A percentile compares a stretch with the other conserved stretches of the same genome.
These are phyloP conservation scores for Beauveria varroae DNA, from an alignment of 2,329 filamentous ascomycete species.

Conservation along the genomic window DNA sequence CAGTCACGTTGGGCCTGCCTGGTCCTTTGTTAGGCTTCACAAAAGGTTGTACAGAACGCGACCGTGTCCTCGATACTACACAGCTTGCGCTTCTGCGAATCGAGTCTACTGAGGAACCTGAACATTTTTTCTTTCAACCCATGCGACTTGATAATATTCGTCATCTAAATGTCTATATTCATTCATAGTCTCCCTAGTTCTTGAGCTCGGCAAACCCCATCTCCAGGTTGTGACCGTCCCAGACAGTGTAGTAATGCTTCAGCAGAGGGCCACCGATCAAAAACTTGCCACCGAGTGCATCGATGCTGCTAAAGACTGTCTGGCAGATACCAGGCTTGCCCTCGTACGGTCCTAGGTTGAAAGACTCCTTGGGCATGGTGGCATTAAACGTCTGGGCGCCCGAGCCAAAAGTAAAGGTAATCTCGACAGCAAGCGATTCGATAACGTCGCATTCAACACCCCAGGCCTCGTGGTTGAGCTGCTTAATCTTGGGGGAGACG, in stretches of 20 bases:
- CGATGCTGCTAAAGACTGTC: constrained; percentile 20
- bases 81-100: no score
- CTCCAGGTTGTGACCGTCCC: constrained; percentile 22
- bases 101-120: neutral
- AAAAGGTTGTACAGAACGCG: neutral
- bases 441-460: constrained; percentile 25
- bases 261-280: constrained; percentile 25
- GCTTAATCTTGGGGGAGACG: constrained; percentile 23
- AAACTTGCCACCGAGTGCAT: constrained; percentile 19
- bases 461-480: constrained; percentile 26
- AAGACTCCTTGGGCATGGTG: constrained; percentile 21
- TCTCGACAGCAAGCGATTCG: constrained; percentile 19
- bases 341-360: constrained; percentile 27
- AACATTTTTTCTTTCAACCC: neutral
- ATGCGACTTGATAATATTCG: no score
- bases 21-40: neutral
- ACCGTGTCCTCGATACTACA: neutral
- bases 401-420: constrained; percentile 24
- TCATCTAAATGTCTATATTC: no score
- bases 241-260: constrained; percentile 29
- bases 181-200: neutral
- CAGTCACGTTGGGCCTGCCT: neutral
- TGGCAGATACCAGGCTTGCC: constrained; percentile 21
- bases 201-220: constrained; percentile 20
- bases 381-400: constrained; percentile 18